phyloP scores from a whole-genome alignment of 371 early-diverging fungal species.

The Actinomortierella wolfii region DNA sequence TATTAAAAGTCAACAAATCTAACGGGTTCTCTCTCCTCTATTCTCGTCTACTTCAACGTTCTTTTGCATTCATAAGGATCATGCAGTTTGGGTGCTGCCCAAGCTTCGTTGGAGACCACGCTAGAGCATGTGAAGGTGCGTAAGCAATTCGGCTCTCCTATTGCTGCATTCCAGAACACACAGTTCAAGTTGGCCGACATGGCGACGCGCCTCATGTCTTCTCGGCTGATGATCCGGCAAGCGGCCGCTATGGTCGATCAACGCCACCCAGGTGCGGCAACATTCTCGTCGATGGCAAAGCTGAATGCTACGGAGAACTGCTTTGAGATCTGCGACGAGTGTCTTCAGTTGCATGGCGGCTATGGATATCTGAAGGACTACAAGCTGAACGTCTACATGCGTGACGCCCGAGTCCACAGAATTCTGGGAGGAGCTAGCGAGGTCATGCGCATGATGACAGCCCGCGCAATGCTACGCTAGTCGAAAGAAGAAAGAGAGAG shows the following conservation, averaged over 20 bases:
- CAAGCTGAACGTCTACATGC: conserved; percentile 54
- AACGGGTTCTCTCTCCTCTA: no score
- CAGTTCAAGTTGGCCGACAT: conserved; percentile 62
- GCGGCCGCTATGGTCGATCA: conserved; percentile 52
- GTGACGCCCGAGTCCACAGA: conserved; percentile 56
- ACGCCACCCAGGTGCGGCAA: conserved; percentile 25
- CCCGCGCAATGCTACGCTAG: conserved; percentile 10
- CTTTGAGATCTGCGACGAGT: conserved; percentile 45
- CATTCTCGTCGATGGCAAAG: conserved; percentile 47
- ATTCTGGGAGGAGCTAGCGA: conserved; percentile 60
- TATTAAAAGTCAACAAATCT: no score
- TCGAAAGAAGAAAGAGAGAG: no score
- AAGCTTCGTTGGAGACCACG: conserved; percentile 50
- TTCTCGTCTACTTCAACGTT: no score
- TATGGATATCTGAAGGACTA: conserved; percentile 61
- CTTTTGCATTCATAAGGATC: conserved; percentile 37
- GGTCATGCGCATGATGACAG: conserved; percentile 54
- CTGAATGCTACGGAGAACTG: conserved; percentile 54
- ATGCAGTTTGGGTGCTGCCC: conserved; percentile 57
- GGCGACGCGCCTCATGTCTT: conserved; percentile 47
- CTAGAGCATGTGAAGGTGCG: conserved; percentile 49
- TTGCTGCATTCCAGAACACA: conserved; percentile 46
- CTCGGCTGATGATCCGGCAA: conserved; percentile 53
- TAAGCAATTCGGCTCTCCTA: conserved; percentile 51
- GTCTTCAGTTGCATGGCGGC: conserved; percentile 53